A percentile compares a stretch with the other conserved stretches of the same genome.
phyloP scores from a whole-genome alignment of 1,284 basidiomycete genomes.

The Melampsora larici-populina region DNA sequence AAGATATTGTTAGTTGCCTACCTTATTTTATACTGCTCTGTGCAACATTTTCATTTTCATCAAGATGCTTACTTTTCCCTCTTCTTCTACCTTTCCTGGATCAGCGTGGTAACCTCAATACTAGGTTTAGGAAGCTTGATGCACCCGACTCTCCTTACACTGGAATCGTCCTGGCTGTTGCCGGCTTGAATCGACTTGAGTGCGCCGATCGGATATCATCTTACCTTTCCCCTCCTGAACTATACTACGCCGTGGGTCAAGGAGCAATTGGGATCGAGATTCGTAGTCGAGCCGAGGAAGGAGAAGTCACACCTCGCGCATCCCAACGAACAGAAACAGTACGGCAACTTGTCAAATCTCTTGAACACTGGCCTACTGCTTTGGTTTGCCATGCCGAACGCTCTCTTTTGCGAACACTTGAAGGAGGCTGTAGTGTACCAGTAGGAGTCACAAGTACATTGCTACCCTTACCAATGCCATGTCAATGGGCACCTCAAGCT shows the following conservation, averaged over 20 bases:
- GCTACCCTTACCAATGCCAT: slow-evolving; percentile 45
- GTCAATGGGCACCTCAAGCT: slow-evolving; percentile 51
- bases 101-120: slow-evolving; percentile 58
- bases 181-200: slow-evolving; percentile 82
- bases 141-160: slow-evolving; percentile 75
- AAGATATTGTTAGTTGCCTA: slow-evolving; percentile 72
- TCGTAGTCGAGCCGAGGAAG: slow-evolving; percentile 61
- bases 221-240: slow-evolving; percentile 68
- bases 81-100: slow-evolving; percentile 49
- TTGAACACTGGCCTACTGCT: slow-evolving; percentile 73
- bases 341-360: slow-evolving; percentile 63
- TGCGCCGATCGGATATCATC: slow-evolving; percentile 67
- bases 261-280: slow-evolving; percentile 88
- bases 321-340: slow-evolving; percentile 54
- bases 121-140: too few relatives aligned
- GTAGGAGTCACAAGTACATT: slow-evolving; percentile 71
- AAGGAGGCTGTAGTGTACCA: slow-evolving; percentile 95
- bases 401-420: slow-evolving; percentile 76
- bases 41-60: background rate
- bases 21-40: too few relatives aligned
- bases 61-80: background rate
- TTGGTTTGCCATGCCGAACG: slow-evolving; percentile 78
- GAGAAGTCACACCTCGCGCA: background rate
- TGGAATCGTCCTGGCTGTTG: slow-evolving; percentile 88
- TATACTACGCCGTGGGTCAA: slow-evolving; percentile 89